A percentile compares a stretch with the other conserved stretches of the same genome.
Conservation (phyloP, 495 filamentous ascomycete genomes). For the Tuber umbilicatum region DNA sequence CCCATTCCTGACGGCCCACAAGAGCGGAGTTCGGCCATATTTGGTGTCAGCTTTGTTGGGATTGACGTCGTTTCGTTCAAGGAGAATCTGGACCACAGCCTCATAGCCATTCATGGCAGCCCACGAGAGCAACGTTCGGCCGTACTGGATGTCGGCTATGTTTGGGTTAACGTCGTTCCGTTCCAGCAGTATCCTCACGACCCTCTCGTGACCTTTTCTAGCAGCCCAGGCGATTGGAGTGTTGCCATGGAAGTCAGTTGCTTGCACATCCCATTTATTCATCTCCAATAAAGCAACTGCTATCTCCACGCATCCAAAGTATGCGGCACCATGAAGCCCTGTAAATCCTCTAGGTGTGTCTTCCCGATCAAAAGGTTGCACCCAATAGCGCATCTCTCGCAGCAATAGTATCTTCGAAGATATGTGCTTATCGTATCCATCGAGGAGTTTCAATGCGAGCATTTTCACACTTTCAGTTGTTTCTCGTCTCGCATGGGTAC, state of each 20-base stretch:
- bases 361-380: not conserved
- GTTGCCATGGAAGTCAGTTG: constrained; percentile 8
- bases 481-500: no score
- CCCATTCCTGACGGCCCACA: constrained; percentile 38
- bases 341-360: not conserved
- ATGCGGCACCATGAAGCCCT: not conserved
- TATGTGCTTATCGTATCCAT: no score
- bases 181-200: no score
- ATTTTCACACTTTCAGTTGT: no score
- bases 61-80: constrained; percentile 6
- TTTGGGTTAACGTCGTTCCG: no score
- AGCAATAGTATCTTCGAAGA: no score
- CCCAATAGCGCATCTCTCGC: no score
- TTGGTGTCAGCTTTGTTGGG: constrained; percentile 3
- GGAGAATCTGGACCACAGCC: constrained; percentile 37
- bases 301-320: not conserved
- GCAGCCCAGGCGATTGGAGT: constrained; percentile 41
- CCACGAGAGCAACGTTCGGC: no score
- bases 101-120: constrained; percentile 13
- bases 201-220: constrained; percentile 15
- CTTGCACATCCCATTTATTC: constrained; percentile 23
- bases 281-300: not conserved
- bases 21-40: constrained; percentile 39
- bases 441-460: no score
- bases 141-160: no score